Conservation (phyloP, 2,329 filamentous ascomycete genomes). For the Exophiala calicioides region DNA sequence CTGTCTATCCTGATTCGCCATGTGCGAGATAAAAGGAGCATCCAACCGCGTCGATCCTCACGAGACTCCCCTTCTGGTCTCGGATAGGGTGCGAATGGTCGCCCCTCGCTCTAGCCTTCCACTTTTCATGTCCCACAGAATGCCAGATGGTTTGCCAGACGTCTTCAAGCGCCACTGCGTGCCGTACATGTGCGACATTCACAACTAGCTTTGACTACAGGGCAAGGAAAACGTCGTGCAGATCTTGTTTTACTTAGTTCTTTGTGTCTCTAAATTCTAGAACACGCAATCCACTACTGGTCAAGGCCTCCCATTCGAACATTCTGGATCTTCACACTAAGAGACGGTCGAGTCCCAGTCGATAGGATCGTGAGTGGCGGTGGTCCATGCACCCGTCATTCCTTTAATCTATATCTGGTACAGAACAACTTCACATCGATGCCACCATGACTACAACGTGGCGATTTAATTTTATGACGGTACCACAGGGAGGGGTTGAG, state of each 20-base stretch:
- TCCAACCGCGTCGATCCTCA: slow-evolving; percentile 3
- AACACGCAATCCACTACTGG: not conserved
- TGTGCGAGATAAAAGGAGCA: slow-evolving; percentile 8
- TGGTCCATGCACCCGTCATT: not conserved
- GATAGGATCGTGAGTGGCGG: too few relatives aligned
- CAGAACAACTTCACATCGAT: too few relatives aligned
- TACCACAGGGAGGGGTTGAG: too few relatives aligned
- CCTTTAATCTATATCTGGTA: too few relatives aligned
- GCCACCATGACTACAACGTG: too few relatives aligned
- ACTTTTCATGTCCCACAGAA: too few relatives aligned
- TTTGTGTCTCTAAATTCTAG: not conserved
- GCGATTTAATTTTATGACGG: too few relatives aligned
- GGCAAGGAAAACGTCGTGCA: not conserved
- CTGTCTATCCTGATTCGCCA: slow-evolving; percentile 17
- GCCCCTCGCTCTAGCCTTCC: too few relatives aligned
- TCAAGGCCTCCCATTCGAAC: slow-evolving; percentile 11
- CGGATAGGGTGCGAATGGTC: too few relatives aligned
- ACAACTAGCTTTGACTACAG: slow-evolving; percentile 5
- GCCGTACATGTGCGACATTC: slow-evolving; percentile 5
- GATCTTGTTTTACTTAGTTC: slow-evolving; percentile 19
- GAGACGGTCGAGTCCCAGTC: not conserved
- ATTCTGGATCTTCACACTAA: slow-evolving; percentile 17
- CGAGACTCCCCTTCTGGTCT: slow-evolving; percentile 9
- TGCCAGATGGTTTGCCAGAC: too few relatives aligned
- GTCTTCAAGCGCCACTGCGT: slow-evolving; percentile 12